A percentile compares a stretch with the other conserved stretches of the same genome.
Conservation (phyloP, 2,329 filamentous ascomycete genomes). For the Geosmithia morbida region DNA sequence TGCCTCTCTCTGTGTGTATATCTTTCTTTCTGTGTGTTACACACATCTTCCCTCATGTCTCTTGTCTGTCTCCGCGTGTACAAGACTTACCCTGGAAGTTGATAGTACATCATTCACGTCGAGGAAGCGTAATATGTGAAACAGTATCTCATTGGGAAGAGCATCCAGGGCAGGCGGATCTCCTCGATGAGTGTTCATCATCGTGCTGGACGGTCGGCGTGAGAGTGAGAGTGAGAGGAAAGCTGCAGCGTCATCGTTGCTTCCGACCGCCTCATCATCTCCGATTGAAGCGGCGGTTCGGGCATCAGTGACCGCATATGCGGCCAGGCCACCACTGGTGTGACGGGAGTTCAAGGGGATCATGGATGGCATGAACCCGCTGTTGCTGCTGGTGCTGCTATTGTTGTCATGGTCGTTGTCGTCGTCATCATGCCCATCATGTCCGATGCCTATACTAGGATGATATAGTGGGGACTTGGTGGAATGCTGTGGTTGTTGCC, state of each 20-base stretch:
- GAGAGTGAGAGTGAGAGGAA: too few species aligned
- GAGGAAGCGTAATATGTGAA: constrained; percentile 38
- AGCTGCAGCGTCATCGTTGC: background rate
- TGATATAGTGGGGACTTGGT: background rate
- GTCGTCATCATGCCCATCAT: background rate
- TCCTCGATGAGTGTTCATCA: background rate
- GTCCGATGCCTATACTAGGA: constrained; percentile 3
- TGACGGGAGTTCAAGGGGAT: background rate
- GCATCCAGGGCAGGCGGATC: constrained; percentile 1
- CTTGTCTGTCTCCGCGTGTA: background rate
- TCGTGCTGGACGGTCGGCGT: background rate
- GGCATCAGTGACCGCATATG: constrained; percentile 3
- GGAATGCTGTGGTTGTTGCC: too few species aligned
- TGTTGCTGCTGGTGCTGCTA: background rate
- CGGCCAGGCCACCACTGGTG: background rate
- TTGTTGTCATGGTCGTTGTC: background rate
- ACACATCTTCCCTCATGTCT: background rate
- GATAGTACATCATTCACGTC: constrained; percentile 42
- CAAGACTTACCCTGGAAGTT: constrained; percentile 37
- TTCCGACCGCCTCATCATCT: background rate
- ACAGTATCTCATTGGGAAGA: constrained; percentile 42
- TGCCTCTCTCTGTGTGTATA: background rate
- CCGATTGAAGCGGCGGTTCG: background rate
- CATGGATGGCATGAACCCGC: background rate
- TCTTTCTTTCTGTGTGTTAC: background rate